These are phyloP conservation scores for Stagonosporopsis tanaceti DNA, from an alignment of 2,329 filamentous ascomycete genomes.

Conservation along the genomic window DNA sequence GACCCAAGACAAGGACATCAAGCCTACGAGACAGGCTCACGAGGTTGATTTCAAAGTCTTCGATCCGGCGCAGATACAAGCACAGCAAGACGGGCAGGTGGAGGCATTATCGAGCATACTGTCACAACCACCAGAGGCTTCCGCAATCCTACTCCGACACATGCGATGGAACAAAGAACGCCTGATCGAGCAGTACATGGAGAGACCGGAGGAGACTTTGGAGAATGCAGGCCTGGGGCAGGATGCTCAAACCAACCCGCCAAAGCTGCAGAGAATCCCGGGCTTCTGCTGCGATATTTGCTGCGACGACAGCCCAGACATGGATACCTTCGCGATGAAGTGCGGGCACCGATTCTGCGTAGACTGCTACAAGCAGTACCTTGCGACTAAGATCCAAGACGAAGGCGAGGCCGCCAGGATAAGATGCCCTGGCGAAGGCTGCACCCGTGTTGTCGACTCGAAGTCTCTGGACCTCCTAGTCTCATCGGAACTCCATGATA, in stretches of 20 bases:
- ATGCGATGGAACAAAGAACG: conserved; percentile 97
- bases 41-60: conserved; percentile 87
- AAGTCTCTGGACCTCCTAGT: conserved; percentile 83
- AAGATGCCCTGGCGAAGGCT: conserved; percentile 87
- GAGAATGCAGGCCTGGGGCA: conserved; percentile 84
- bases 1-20: conserved; percentile 74
- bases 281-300: conserved; percentile 95
- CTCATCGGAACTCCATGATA: conserved; percentile 62
- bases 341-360: conserved; percentile 94
- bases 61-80: conserved; percentile 80
- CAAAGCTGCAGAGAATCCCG: conserved; percentile 73
- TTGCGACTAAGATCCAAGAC: conserved; percentile 90
- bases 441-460: conserved; percentile 89
- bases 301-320: conserved; percentile 81
- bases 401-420: conserved; percentile 96
- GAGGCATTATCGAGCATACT: conserved; percentile 91
- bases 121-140: conserved; percentile 85
- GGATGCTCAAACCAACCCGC: conserved; percentile 53
- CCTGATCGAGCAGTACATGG: conserved; percentile 96
- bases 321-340: conserved; percentile 91
- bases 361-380: conserved; percentile 89
- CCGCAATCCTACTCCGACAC: conserved; percentile 87
- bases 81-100: conserved; percentile 84
- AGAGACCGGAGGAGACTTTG: conserved; percentile 78
- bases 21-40: conserved; percentile 76